Percentiles rank a stretch among this genome's conserved stretches.
phyloP scores from a whole-genome alignment of 768 basidiomycete species.

The Trichaptum fuscoviolaceum region DNA sequence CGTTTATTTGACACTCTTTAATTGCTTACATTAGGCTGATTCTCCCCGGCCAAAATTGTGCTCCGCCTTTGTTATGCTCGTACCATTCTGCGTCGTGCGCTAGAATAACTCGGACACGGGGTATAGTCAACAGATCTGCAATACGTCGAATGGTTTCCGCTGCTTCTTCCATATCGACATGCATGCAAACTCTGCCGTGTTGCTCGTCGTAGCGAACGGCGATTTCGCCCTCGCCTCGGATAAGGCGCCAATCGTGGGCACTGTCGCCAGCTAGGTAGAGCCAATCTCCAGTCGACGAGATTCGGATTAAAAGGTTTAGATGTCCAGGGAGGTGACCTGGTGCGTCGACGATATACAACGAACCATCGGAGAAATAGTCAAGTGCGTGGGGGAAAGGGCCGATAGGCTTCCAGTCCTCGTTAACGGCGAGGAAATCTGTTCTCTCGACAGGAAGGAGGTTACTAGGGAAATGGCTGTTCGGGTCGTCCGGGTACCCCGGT shows the following conservation, averaged over 20 bases:
- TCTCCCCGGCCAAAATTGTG: constrained; percentile 31
- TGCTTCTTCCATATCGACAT: constrained; percentile 37
- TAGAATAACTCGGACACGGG: constrained; percentile 41
- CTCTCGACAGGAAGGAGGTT: constrained; percentile 34
- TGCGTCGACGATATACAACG: constrained; percentile 52
- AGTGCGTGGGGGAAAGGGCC: constrained; percentile 46
- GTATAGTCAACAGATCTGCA: constrained; percentile 30
- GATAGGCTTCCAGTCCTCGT: constrained; percentile 32
- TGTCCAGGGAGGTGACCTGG: constrained; percentile 55
- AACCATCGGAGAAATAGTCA: constrained; percentile 55
- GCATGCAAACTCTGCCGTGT: constrained; percentile 33
- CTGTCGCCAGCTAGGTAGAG: constrained; percentile 51
- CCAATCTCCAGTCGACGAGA: constrained; percentile 49
- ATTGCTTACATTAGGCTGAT: constrained; percentile 7
- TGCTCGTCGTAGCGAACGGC: constrained; percentile 19
- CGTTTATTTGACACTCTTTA: not conserved
- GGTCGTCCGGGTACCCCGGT: constrained; percentile 38
- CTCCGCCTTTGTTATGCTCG: constrained; percentile 35
- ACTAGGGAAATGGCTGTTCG: constrained; percentile 25
- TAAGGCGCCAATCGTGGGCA: constrained; percentile 48
- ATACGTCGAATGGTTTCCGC: constrained; percentile 38
- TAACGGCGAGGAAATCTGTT: constrained; percentile 30
- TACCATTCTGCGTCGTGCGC: constrained; percentile 55
- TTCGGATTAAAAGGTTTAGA: constrained; percentile 48
- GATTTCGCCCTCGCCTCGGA: constrained; percentile 40